phyloP scores from a whole-genome alignment of 78 protist species.

The Cavenderia fasciculata region DNA sequence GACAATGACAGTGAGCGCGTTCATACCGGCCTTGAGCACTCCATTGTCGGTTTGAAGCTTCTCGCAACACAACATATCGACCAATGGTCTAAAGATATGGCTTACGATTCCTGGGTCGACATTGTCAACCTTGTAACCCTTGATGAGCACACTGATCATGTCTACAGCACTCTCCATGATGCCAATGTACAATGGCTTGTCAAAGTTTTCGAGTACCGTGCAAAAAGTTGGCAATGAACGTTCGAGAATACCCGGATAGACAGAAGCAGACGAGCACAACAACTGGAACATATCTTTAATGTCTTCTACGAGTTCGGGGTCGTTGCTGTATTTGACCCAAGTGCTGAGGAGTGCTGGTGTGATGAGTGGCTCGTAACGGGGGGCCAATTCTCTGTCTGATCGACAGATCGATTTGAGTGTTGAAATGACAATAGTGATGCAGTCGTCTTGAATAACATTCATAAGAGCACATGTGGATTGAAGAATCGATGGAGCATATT shows the following conservation, averaged over 20 bases:
- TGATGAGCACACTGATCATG: neutral
- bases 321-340: slow-evolving; percentile 23
- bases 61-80: neutral
- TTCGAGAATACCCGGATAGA: slow-evolving; percentile 42
- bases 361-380: slow-evolving; percentile 10
- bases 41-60: neutral
- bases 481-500: slow-evolving; percentile 1
- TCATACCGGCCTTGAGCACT: neutral
- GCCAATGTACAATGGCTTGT: neutral
- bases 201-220: neutral
- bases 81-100: slow-evolving; percentile 8
- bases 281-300: slow-evolving; percentile 25
- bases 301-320: neutral
- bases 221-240: slow-evolving; percentile 15
- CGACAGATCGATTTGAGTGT: neutral
- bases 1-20: slow-evolving; percentile 2
- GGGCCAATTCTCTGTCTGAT: slow-evolving; percentile 1
- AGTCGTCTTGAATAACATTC: too few species aligned
- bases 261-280: slow-evolving; percentile 2
- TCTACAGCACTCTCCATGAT: slow-evolving; percentile 9
- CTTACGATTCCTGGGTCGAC: slow-evolving; percentile 7
- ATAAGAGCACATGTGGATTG: too few species aligned
- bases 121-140: neutral
- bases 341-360: neutral
- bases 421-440: too few species aligned